Conservation (phyloP, 495 filamentous ascomycete species). For the Podospora sp. region DNA sequence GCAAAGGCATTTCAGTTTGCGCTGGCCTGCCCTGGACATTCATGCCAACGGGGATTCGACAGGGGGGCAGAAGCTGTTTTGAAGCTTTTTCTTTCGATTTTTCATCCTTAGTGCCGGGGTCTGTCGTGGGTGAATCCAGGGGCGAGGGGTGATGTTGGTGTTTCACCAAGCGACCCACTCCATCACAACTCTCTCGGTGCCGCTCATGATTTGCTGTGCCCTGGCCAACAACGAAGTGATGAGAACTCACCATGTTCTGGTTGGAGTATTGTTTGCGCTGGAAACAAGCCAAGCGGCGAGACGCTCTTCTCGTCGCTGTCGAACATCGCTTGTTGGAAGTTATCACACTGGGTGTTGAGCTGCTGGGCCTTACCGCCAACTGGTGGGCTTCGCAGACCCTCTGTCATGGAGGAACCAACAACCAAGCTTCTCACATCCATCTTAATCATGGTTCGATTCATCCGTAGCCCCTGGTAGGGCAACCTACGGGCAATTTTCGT, state of each 20-base stretch:
- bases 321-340: neutral
- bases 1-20: neutral
- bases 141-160: neutral
- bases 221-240: neutral
- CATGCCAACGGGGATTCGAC: conserved; percentile 1
- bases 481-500: neutral
- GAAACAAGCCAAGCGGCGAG: neutral
- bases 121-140: conserved; percentile 7
- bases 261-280: neutral
- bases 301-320: neutral
- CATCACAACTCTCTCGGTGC: conserved; percentile 9
- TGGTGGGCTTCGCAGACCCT: neutral
- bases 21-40: conserved; percentile 2
- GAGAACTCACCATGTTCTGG: neutral
- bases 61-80: neutral
- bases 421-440: neutral
- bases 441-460: neutral
- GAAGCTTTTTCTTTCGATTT: neutral
- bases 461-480: neutral
- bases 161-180: conserved; percentile 15
- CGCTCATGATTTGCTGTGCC: neutral
- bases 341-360: neutral
- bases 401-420: neutral
- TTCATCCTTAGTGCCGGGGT: neutral
- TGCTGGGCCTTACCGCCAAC: neutral